These are phyloP conservation scores for Tuber calosporum DNA, from an alignment of 495 filamentous ascomycete species.

Conservation along the genomic window DNA sequence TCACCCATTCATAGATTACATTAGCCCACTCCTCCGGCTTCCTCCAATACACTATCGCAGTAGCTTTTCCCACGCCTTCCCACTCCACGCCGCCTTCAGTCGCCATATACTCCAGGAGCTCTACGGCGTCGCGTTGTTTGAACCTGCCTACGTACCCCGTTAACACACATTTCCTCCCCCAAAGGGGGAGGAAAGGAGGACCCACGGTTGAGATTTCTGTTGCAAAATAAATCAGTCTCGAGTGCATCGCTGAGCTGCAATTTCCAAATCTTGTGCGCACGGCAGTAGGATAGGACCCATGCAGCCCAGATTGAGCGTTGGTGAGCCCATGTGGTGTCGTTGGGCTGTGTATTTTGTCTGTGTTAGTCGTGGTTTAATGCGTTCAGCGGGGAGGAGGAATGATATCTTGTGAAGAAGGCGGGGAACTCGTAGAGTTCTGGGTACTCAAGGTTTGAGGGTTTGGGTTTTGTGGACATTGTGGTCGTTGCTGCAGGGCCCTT, in stretches of 20 bases:
- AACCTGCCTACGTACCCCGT: conserved; percentile 47
- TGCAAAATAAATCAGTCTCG: conserved; percentile 54
- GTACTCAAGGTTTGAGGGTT: conserved; percentile 8
- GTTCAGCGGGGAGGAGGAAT: not conserved
- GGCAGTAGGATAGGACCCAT: conserved; percentile 80
- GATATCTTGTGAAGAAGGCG: conserved; percentile 61
- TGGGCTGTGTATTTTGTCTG: conserved; percentile 54
- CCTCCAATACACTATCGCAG: conserved; percentile 63
- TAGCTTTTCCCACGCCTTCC: conserved; percentile 43
- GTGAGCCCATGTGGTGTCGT: conserved; percentile 61
- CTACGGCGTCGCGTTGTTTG: conserved; percentile 54
- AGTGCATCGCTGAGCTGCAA: conserved; percentile 59
- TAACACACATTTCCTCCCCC: not conserved
- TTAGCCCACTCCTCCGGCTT: conserved; percentile 69
- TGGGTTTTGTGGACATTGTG: conserved; percentile 16
- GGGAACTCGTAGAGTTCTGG: conserved; percentile 54
- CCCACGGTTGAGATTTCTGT: conserved; percentile 44
- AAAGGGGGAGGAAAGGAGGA: not conserved
- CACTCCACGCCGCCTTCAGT: conserved; percentile 48
- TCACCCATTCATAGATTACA: conserved; percentile 54
- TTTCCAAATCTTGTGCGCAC: conserved; percentile 62
- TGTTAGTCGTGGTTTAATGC: conserved; percentile 18
- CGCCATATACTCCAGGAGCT: conserved; percentile 67
- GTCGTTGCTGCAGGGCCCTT: not conserved
- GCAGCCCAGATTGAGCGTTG: conserved; percentile 78